Evolutionary conservation across 768 basidiomycete species (phyloP).

Genomic region (Lactarius evosmus): DNA sequence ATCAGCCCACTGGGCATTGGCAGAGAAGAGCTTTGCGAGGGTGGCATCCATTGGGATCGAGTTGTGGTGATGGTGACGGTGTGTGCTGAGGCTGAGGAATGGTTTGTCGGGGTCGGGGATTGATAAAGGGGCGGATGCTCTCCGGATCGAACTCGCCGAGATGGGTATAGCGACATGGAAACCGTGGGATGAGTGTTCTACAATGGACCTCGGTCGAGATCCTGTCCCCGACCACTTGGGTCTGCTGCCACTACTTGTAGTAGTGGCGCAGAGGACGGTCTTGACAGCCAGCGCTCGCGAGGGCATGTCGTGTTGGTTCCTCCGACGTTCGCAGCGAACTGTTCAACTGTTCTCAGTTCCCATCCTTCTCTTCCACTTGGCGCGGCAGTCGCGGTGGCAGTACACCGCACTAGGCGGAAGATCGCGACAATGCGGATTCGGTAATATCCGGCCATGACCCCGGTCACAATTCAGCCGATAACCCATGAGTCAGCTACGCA

Average conservation of each 20-base stretch:
- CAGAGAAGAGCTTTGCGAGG: conserved; percentile 39
- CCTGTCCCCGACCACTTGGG: neutral
- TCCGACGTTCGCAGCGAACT: neutral
- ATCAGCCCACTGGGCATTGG: conserved; percentile 69
- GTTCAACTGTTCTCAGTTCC: neutral
- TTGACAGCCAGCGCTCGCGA: neutral
- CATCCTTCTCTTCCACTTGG: neutral
- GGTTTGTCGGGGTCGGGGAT: neutral
- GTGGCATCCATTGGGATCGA: conserved; percentile 21
- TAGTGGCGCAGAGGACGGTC: neutral
- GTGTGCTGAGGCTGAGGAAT: neutral
- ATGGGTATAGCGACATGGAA: neutral
- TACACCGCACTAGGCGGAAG: neutral
- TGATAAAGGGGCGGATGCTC: neutral
- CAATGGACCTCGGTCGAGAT: neutral
- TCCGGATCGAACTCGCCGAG: neutral
- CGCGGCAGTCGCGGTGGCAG: no score
- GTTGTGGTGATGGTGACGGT: neutral
- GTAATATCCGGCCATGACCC: no score
- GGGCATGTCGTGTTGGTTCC: neutral
- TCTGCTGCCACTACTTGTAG: neutral
- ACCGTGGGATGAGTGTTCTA: neutral
- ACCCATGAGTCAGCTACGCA: no score
- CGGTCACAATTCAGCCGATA: no score
- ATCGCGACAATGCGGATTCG: neutral